Evolutionary conservation across 78 protist species (phyloP).

Genomic region (Diacronema lutheri): DNA sequence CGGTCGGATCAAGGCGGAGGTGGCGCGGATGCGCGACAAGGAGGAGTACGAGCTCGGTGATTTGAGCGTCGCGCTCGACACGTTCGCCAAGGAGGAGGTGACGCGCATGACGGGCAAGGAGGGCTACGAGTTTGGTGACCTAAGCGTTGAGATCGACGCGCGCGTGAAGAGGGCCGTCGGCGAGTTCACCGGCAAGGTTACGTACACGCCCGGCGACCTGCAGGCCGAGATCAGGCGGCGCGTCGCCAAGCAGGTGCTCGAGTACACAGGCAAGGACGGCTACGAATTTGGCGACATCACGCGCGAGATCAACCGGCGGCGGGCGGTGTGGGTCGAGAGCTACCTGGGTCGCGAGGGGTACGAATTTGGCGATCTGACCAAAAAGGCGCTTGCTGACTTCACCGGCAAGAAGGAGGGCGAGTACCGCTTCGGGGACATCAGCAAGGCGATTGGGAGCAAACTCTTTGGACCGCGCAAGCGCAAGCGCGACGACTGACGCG

Average conservation of each 20-base stretch:
- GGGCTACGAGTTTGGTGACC: background rate
- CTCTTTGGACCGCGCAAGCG: too few relatives aligned
- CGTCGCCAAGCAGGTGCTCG: background rate
- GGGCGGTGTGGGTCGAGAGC: background rate
- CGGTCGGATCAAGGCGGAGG: background rate
- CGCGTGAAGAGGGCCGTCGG: background rate
- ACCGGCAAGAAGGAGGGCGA: background rate
- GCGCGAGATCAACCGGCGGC: background rate
- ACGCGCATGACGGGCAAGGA: background rate
- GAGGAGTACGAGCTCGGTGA: constrained; percentile 16
- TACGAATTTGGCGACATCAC: constrained; percentile 27
- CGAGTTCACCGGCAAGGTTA: background rate
- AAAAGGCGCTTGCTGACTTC: background rate
- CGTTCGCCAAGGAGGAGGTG: background rate
- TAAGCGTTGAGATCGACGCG: background rate
- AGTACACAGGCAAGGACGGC: constrained; percentile 2
- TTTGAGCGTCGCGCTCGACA: background rate
- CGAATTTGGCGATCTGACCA: constrained; percentile 30
- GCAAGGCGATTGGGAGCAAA: too few relatives aligned
- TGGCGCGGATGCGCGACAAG: constrained; percentile 1
- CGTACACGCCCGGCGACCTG: background rate
- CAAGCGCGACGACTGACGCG: too few relatives aligned
- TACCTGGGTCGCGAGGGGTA: background rate
- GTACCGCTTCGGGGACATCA: background rate
- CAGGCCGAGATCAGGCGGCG: background rate